phyloP scores from a whole-genome alignment of 768 basidiomycete species.

The Mycena galericulata region DNA sequence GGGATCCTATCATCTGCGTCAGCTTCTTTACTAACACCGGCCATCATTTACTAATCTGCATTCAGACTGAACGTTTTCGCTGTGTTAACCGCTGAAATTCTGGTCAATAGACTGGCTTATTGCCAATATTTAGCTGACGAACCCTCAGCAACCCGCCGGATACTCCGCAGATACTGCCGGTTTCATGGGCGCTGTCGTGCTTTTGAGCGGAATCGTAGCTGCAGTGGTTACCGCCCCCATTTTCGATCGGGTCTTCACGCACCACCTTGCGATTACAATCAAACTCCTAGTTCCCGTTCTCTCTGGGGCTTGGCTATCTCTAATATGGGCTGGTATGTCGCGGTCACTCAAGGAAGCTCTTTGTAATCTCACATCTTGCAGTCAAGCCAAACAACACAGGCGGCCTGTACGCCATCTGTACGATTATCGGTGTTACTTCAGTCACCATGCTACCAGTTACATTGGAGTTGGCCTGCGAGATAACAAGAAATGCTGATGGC shows the following conservation, averaged over 20 bases:
- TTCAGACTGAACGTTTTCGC: conserved; percentile 71
- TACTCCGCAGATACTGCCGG: conserved; percentile 77
- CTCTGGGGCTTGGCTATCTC: conserved; percentile 72
- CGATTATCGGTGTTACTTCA: conserved; percentile 73
- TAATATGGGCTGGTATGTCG: conserved; percentile 83
- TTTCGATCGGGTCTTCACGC: conserved; percentile 86
- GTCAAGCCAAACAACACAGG: conserved; percentile 72
- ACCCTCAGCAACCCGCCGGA: conserved; percentile 72
- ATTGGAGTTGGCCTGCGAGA: conserved; percentile 82
- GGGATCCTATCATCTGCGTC: conserved; percentile 74
- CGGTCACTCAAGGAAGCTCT: background rate
- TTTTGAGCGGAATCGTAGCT: conserved; percentile 77
- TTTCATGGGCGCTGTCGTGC: conserved; percentile 73
- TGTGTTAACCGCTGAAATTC: conserved; percentile 73
- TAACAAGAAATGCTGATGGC: conserved; percentile 83
- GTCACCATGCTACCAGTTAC: conserved; percentile 81
- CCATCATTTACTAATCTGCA: background rate
- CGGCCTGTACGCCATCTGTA: conserved; percentile 74
- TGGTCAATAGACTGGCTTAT: conserved; percentile 58
- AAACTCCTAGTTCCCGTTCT: conserved; percentile 74
- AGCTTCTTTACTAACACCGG: conserved; percentile 40
- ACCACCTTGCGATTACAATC: conserved; percentile 69
- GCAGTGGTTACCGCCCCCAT: conserved; percentile 78
- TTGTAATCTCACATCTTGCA: conserved; percentile 41
- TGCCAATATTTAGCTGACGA: background rate